Percentiles rank a stretch among this genome's conserved stretches.
These are phyloP conservation scores for Byssochlamys sp. DNA, from an alignment of 2,329 filamentous ascomycete genomes.

Conservation along the genomic window DNA sequence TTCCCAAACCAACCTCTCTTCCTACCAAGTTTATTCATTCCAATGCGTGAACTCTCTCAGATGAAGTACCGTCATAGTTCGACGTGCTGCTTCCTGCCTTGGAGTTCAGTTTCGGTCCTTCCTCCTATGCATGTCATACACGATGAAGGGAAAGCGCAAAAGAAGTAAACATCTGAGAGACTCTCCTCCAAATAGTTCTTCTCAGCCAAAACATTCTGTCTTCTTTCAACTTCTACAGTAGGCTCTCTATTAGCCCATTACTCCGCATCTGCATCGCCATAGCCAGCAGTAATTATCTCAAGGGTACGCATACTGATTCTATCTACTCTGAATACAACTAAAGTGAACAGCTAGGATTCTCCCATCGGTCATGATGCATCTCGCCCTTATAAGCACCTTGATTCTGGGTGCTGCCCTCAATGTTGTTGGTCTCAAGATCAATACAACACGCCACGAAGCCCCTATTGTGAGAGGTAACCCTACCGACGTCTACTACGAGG, in stretches of 20 bases:
- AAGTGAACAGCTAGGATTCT: background rate
- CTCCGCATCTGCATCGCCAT: background rate
- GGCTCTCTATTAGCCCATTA: background rate
- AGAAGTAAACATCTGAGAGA: background rate
- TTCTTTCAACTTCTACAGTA: background rate
- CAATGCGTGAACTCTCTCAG: background rate
- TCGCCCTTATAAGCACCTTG: constrained; percentile 10
- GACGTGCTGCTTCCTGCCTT: background rate
- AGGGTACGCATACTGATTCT: background rate
- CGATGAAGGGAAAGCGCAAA: background rate
- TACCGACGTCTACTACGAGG: constrained; percentile 44
- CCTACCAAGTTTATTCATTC: too few relatives aligned
- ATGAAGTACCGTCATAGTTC: background rate
- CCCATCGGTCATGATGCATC: constrained; percentile 8
- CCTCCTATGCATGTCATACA: background rate
- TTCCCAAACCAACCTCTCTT: too few relatives aligned
- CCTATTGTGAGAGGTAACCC: constrained; percentile 49
- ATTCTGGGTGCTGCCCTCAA: constrained; percentile 13
- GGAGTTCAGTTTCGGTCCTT: background rate
- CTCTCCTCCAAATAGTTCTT: background rate
- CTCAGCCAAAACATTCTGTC: background rate
- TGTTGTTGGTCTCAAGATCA: constrained; percentile 10
- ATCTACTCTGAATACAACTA: background rate
- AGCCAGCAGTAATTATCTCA: background rate
- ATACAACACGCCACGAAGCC: constrained; percentile 39